A percentile compares a stretch with the other conserved stretches of the same genome.
These are phyloP conservation scores for Casuarina equisetifolia DNA, from an alignment of 306 rosid genomes.

Conservation along the genomic window DNA sequence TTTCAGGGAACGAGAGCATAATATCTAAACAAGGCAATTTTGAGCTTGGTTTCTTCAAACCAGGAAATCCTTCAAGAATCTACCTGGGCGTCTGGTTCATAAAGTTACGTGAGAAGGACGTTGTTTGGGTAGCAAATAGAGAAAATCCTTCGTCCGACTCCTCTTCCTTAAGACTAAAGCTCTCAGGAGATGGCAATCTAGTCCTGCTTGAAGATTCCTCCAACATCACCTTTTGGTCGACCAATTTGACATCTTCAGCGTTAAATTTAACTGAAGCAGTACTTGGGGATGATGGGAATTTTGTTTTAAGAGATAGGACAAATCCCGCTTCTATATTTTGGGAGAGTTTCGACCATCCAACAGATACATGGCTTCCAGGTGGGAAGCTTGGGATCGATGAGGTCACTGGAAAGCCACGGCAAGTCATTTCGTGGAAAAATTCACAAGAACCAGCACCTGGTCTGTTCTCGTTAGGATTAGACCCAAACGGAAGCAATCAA, in stretches of 20 bases:
- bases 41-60: not conserved
- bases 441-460: constrained; percentile 37
- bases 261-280: not conserved
- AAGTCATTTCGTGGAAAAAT: constrained; percentile 51
- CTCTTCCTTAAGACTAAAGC: not conserved
- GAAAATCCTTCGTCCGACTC: not conserved
- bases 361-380: constrained; percentile 28
- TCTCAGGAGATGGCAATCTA: not conserved
- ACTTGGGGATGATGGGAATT: not conserved
- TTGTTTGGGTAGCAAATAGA: constrained; percentile 1
- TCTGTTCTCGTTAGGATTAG: constrained; percentile 43
- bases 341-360: not conserved
- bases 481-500: constrained; percentile 31
- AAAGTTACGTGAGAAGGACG: not conserved
- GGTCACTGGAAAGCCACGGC: constrained; percentile 34
- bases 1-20: too few relatives aligned
- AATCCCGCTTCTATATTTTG: too few relatives aligned
- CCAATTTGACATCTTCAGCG: not conserved
- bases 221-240: not conserved
- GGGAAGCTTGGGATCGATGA: constrained; percentile 36
- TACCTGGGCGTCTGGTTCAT: not conserved
- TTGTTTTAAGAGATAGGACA: too few relatives aligned
- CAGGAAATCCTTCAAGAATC: not conserved
- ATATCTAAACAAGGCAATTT: not conserved
- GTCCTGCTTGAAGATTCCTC: not conserved